phyloP scores from a whole-genome alignment of 1,139 yeast genomes.

The Nakaseomyces bracarensis region DNA sequence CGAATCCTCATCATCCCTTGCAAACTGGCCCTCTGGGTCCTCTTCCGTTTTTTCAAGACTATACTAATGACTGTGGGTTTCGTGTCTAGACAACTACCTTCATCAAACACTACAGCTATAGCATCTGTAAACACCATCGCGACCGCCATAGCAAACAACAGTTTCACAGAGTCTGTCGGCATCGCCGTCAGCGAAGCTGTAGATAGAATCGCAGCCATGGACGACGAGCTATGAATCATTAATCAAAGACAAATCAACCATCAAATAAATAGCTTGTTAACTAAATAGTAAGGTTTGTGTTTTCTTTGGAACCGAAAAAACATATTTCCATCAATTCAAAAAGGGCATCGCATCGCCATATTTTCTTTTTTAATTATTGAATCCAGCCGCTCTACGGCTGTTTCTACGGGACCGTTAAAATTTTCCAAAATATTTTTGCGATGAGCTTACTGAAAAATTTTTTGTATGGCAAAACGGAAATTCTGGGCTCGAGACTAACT shows the following conservation, averaged over 20 bases:
- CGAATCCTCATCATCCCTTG: slow-evolving; percentile 46
- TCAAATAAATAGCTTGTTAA: background rate
- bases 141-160: slow-evolving; percentile 4
- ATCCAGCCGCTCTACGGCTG: background rate
- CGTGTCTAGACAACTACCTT: slow-evolving; percentile 11
- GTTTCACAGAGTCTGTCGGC: slow-evolving; percentile 1
- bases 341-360: slow-evolving; percentile 5
- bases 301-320: no score
- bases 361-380: background rate
- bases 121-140: no score
- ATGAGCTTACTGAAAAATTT: background rate
- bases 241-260: background rate
- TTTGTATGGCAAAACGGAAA: no score
- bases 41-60: slow-evolving; percentile 38
- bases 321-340: no score
- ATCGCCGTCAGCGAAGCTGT: slow-evolving; percentile 23
- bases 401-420: background rate
- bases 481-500: no score
- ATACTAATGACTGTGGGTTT: slow-evolving; percentile 28
- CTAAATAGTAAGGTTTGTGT: background rate
- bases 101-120: slow-evolving; percentile 7
- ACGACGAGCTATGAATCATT: slow-evolving; percentile 19
- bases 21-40: slow-evolving; percentile 41
- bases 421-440: slow-evolving; percentile 1
- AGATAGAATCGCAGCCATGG: slow-evolving; percentile 16